Conservation (phyloP, 306 rosid genomes). For the Morella rubra region DNA sequence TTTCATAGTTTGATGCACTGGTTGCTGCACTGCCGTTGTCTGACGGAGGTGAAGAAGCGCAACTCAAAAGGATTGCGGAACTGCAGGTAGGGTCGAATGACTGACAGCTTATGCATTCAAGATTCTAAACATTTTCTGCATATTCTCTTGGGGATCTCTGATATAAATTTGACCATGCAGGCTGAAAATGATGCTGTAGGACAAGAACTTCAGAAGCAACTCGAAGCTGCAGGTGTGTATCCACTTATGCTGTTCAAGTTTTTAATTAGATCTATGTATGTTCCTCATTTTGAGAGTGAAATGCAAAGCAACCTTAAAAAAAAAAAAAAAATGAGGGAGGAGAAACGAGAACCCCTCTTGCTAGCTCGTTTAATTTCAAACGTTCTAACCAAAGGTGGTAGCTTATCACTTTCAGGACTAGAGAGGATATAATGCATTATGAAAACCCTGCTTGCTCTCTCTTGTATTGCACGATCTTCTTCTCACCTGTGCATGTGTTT, state of each 20-base stretch:
- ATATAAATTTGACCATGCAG: conserved; percentile 37
- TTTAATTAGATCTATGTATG: neutral
- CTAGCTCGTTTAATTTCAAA: no score
- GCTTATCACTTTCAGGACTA: no score
- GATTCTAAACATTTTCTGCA: neutral
- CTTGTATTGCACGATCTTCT: neutral
- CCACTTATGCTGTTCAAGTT: neutral
- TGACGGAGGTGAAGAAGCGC: conserved; percentile 78
- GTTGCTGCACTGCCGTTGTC: conserved; percentile 80
- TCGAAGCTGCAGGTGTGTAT: conserved; percentile 85
- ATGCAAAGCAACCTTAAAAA: neutral
- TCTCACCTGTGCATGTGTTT: no score
- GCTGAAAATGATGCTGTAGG: conserved; percentile 83
- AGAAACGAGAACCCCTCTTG: no score
- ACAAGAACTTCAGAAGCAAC: conserved; percentile 84
- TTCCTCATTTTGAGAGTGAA: neutral
- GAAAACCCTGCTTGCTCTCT: neutral
- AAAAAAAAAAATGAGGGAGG: no score
- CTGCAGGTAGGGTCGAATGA: conserved; percentile 56
- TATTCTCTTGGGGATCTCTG: neutral
- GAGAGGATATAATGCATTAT: no score
- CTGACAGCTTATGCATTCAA: neutral
- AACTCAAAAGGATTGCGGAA: conserved; percentile 74
- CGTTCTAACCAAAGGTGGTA: no score
- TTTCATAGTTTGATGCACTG: conserved; percentile 71